Base-by-base conservation (phyloP, 371 early-diverging fungal species). In the Syncephalastrum sp. region DNA sequence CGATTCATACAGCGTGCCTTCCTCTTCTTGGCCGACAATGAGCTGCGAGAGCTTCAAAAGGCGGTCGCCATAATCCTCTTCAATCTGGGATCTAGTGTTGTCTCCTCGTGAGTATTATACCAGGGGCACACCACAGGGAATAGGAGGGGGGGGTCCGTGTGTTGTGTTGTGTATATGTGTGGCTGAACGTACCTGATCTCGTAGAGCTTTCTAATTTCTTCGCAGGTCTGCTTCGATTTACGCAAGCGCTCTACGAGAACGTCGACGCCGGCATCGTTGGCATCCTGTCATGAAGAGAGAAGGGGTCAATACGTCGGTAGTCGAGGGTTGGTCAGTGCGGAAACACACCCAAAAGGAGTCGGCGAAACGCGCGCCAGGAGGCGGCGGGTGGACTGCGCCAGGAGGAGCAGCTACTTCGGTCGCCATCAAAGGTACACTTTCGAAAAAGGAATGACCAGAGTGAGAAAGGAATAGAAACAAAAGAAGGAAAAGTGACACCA, bases 1-100 rank as follows among this genome's bases (percentile, higher is more conserved):
- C 17, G 76, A 69, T 16, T 75, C 76, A 4, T 67, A 63, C 61
- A 79, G 69, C 3, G 64, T 69, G 10, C 74, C 70, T 62, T 69
- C 69, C 56, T 75, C 76, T 17, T 61, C 55, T 54, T 68, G 56
- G 10, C 74, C 74, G 19, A 75, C 59, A 4, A 68, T 59, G 38
- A 53, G 49, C 27, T 71, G 72, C 10, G 65, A 65, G 7, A 65
- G 46, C 49, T 67, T 61, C 38, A 67, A 45, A 16, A 67, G 43
- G 21, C 56, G 55, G 38, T 67, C 63, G 19, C 68, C 68, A 45
- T 67, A 67, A 7, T 67, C 63, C 43, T 63, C 54, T 60, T 67
- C 68, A 38, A 67, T 67, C 23, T 65, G 65, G 44, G 65, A 57
- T 49, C 65, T 65, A 48, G 5, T n/a, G 17, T 44, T 23, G 17